Evolutionary conservation across 2,329 filamentous ascomycete species (phyloP).

Genomic region (Curvularia sp.): DNA sequence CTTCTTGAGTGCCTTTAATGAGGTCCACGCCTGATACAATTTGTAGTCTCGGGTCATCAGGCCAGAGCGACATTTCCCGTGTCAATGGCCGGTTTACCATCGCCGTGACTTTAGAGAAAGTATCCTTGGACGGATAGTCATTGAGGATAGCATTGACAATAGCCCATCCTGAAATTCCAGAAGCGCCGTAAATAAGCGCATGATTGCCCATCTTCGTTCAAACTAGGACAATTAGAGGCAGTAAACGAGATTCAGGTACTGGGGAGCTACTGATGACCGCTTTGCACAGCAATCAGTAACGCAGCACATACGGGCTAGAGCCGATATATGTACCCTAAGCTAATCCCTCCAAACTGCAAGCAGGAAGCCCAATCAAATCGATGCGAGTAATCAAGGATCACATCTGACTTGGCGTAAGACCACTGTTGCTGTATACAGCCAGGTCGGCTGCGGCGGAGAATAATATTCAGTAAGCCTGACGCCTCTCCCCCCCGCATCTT

Average conservation of each 20-base stretch:
- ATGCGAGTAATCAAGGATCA: neutral
- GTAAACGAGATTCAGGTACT: neutral
- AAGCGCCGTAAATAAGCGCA: constrained; percentile 53
- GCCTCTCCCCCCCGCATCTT: constrained; percentile 24
- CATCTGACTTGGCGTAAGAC: constrained; percentile 9
- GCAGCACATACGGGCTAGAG: neutral
- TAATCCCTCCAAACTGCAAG: neutral
- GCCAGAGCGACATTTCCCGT: constrained; percentile 47
- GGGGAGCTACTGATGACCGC: neutral
- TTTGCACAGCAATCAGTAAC: neutral
- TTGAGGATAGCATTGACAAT: constrained; percentile 58
- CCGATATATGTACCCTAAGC: constrained; percentile 4
- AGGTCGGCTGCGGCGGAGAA: constrained; percentile 29
- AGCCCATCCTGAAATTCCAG: constrained; percentile 60
- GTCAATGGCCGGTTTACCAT: constrained; percentile 56
- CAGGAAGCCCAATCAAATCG: neutral
- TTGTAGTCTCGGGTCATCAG: constrained; percentile 45
- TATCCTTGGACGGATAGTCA: constrained; percentile 55
- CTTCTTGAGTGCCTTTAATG: constrained; percentile 45
- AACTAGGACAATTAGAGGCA: neutral
- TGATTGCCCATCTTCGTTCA: constrained; percentile 34
- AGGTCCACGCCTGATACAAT: constrained; percentile 53
- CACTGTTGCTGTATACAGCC: neutral
- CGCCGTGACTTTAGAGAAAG: constrained; percentile 56
- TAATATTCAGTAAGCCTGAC: constrained; percentile 36